A percentile compares a stretch with the other conserved stretches of the same genome.
Evolutionary conservation across 345 rosid genomes (phyloP).

Genomic region (Lepidium aucheri): DNA sequence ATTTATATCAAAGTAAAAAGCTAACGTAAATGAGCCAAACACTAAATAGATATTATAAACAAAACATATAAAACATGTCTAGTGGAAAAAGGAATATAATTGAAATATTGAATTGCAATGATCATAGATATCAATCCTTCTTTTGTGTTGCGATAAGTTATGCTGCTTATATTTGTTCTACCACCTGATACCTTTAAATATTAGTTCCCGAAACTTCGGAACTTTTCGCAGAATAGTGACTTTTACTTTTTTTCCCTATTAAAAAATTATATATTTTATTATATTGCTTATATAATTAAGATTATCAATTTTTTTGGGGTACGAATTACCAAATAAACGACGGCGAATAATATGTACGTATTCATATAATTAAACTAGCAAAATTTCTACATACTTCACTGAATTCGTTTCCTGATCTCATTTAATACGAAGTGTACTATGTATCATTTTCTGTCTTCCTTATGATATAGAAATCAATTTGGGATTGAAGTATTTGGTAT

Average conservation of each 20-base stretch:
- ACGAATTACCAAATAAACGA: not conserved
- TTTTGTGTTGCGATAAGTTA: constrained; percentile 13
- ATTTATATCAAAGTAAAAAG: constrained; percentile 2
- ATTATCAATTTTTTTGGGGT: not conserved
- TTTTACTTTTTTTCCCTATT: not conserved
- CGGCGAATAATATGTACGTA: not conserved
- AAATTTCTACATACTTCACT: not conserved
- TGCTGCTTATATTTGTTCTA: constrained; percentile 27
- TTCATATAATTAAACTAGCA: not conserved
- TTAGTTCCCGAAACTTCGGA: constrained; percentile 24
- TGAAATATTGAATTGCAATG: constrained; percentile 6
- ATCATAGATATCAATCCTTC: not conserved
- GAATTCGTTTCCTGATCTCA: not conserved
- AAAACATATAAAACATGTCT: constrained; percentile 16
- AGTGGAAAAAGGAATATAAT: constrained; percentile 18
- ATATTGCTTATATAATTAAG: not conserved
- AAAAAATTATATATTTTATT: too few species aligned
- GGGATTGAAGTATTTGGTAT: not conserved
- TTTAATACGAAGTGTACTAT: not conserved
- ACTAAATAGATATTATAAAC: constrained; percentile 18
- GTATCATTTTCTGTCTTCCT: not conserved
- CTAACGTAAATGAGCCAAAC: constrained; percentile 18
- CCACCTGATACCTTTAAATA: constrained; percentile 28
- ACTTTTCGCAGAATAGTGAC: not conserved
- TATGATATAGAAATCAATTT: not conserved